These are phyloP conservation scores for Chrysosporium keratinophilum DNA, from an alignment of 2,329 filamentous ascomycete genomes.

Conservation along the genomic window DNA sequence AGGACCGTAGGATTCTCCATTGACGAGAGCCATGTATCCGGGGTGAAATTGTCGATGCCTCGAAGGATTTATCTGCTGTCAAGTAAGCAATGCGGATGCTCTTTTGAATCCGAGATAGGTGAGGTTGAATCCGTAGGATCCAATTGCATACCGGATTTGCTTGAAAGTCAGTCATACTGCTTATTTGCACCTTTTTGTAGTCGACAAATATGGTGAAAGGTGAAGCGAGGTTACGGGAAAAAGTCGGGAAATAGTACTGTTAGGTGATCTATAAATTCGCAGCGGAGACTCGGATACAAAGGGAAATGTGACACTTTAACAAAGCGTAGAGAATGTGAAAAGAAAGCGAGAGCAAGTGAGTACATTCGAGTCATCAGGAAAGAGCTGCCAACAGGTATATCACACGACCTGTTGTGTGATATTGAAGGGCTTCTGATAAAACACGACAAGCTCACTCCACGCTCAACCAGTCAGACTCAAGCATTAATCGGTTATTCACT, in stretches of 20 bases:
- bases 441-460: background rate
- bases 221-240: background rate
- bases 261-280: no score
- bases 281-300: no score
- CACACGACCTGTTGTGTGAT: slow-evolving; percentile 7
- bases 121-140: background rate
- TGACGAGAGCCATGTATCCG: background rate
- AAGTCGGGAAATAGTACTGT: no score
- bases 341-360: background rate
- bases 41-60: background rate
- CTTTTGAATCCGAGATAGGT: background rate
- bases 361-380: background rate
- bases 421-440: slow-evolving; percentile 1
- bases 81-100: background rate
- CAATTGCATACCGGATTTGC: slow-evolving; percentile 5
- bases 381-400: background rate
- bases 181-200: background rate
- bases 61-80: background rate
- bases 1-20: background rate
- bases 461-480: slow-evolving; percentile 2
- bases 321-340: background rate
- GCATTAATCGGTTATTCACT: slow-evolving; percentile 8
- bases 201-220: background rate
- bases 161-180: background rate
- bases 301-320: no score